Conservation (phyloP, 2,329 filamentous ascomycete genomes). For the Shiraia sp. region DNA sequence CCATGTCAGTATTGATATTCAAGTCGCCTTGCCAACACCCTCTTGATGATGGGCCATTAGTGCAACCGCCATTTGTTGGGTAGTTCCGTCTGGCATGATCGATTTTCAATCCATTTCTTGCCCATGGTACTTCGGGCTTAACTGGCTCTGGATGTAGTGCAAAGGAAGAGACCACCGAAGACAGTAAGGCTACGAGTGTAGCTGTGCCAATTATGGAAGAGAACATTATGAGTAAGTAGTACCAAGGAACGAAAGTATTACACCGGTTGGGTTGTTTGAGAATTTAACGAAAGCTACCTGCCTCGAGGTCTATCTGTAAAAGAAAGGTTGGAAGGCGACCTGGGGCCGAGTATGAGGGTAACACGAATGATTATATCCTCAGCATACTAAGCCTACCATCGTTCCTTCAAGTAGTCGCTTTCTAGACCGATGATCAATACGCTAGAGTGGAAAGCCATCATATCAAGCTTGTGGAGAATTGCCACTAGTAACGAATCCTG, state of each 20-base stretch:
- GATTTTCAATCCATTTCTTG: constrained; percentile 17
- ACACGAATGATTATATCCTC: constrained; percentile 21
- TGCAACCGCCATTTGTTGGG: constrained; percentile 13
- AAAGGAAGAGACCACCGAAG: constrained; percentile 18
- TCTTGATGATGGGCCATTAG: constrained; percentile 26
- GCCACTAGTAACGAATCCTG: constrained; percentile 21
- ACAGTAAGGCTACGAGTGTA: constrained; percentile 17
- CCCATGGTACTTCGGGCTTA: constrained; percentile 30
- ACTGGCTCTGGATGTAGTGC: constrained; percentile 15
- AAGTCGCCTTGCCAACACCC: constrained; percentile 36
- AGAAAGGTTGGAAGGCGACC: constrained; percentile 13
- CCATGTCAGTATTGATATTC: constrained; percentile 51
- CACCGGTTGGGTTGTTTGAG: constrained; percentile 3
- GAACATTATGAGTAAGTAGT: constrained; percentile 14
- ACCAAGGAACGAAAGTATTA: constrained; percentile 9
- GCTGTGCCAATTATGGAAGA: constrained; percentile 3
- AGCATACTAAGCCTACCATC: constrained; percentile 14
- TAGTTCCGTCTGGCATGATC: constrained; percentile 14
- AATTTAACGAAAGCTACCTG: constrained; percentile 5
- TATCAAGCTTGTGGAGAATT: constrained; percentile 19
- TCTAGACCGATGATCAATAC: constrained; percentile 14
- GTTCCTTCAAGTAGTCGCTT: no score
- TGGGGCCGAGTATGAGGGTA: constrained; percentile 13
- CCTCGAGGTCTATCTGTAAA: constrained; percentile 4
- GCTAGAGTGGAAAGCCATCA: constrained; percentile 11